Evolutionary conservation across 352 stramenopile genomes (phyloP).

Genomic region (Phytophthora sp.): DNA sequence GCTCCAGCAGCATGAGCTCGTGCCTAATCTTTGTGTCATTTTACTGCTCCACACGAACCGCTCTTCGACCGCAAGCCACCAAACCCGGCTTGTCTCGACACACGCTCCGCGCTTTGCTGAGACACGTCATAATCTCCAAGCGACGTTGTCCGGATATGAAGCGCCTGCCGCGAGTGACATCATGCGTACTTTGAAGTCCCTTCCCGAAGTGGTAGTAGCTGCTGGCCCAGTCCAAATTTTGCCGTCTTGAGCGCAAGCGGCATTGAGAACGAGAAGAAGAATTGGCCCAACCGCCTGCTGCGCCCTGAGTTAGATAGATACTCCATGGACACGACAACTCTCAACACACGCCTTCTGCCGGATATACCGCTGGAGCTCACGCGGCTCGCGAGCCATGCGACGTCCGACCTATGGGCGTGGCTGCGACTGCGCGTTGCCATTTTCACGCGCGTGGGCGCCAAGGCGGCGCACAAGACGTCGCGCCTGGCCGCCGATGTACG

Average conservation of each 20-base stretch:
- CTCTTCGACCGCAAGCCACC: too few species aligned
- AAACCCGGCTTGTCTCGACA: not conserved
- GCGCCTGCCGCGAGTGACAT: too few species aligned
- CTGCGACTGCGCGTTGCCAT: conserved; percentile 12
- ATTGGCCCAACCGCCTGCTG: not conserved
- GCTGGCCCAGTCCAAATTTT: conserved; percentile 20
- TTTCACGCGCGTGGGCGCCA: conserved; percentile 24
- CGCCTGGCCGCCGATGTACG: conserved; percentile 21
- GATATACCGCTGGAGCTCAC: conserved; percentile 24
- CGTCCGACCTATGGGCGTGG: conserved; percentile 28
- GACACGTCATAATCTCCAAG: conserved; percentile 18
- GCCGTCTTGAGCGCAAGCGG: not conserved
- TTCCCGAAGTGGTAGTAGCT: not conserved
- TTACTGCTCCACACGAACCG: not conserved
- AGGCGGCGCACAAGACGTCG: conserved; percentile 29
- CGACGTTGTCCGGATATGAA: too few species aligned
- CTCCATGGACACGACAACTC: not conserved
- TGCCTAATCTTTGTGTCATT: too few species aligned
- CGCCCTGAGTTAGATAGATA: too few species aligned
- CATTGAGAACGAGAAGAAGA: not conserved
- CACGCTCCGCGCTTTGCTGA: not conserved
- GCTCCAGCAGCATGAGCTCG: too few species aligned
- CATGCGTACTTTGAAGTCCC: too few species aligned
- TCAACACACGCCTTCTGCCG: conserved; percentile 2
- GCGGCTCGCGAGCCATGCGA: conserved; percentile 4